Evolutionary conservation across 2,329 filamentous ascomycete species (phyloP).

Genomic region (Alternaria brassicicola): DNA sequence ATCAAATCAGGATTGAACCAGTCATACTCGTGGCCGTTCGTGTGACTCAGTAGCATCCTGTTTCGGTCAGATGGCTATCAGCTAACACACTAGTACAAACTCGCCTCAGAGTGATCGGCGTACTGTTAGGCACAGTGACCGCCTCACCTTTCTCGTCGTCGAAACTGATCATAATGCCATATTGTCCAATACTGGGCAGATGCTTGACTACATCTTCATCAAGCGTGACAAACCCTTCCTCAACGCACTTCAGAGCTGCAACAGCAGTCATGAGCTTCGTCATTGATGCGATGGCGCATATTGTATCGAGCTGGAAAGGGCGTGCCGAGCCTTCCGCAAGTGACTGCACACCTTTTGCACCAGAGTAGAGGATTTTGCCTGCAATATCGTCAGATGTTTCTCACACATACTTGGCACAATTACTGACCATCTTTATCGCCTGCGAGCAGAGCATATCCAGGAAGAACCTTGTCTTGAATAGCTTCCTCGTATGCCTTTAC

Average conservation of each 20-base stretch:
- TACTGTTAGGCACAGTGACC: conserved; percentile 39
- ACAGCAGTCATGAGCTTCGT: conserved; percentile 42
- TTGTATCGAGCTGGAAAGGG: conserved; percentile 17
- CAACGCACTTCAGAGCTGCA: conserved; percentile 27
- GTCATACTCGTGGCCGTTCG: conserved; percentile 53
- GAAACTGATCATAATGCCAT: conserved; percentile 35
- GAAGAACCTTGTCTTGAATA: neutral
- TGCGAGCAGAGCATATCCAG: conserved; percentile 13
- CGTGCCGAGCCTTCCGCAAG: conserved; percentile 2
- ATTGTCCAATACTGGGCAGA: conserved; percentile 42
- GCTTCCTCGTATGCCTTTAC: conserved; percentile 6
- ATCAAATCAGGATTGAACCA: conserved; percentile 52
- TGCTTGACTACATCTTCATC: conserved; percentile 24
- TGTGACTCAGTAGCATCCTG: conserved; percentile 54
- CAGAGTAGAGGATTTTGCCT: conserved; percentile 12
- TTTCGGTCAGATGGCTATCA: neutral
- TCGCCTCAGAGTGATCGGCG: conserved; percentile 51
- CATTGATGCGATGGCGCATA: conserved; percentile 55
- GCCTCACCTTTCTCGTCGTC: conserved; percentile 22
- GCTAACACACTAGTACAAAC: neutral
- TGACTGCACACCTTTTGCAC: conserved; percentile 4
- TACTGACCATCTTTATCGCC: conserved; percentile 8
- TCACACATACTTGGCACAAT: neutral
- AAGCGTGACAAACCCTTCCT: conserved; percentile 29
- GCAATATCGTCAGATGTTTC: neutral